A percentile compares a stretch with the other conserved stretches of the same genome.
phyloP scores from a whole-genome alignment of 1,284 basidiomycete species.

The Apiotrichum siamense region DNA sequence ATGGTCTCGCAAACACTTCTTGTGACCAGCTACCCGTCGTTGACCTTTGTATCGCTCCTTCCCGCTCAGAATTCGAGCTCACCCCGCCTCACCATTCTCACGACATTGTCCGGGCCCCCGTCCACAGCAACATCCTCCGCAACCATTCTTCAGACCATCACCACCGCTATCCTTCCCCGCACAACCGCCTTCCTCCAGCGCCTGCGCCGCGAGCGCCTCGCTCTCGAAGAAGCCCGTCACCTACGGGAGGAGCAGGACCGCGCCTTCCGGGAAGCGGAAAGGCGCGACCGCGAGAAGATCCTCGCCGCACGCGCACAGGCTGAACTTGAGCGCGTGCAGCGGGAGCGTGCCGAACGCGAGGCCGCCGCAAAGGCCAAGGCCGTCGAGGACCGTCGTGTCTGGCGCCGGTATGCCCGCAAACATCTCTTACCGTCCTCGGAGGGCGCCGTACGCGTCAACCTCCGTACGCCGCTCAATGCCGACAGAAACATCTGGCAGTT shows the following conservation, averaged over 20 bases:
- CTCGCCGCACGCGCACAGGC: conserved; percentile 22
- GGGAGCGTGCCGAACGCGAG: conserved; percentile 41
- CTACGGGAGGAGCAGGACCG: conserved; percentile 76
- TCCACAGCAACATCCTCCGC: conserved; percentile 59
- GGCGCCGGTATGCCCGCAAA: conserved; percentile 42
- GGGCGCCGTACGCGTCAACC: conserved; percentile 28
- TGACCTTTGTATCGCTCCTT: conserved; percentile 83
- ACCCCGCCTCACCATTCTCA: conserved; percentile 65
- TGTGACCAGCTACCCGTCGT: conserved; percentile 83
- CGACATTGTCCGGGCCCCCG: conserved; percentile 69
- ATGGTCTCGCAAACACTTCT: conserved; percentile 79
- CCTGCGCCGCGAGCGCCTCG: conserved; percentile 50
- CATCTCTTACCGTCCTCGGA: conserved; percentile 29
- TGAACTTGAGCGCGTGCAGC: conserved; percentile 19
- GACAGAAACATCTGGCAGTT: conserved; percentile 35
- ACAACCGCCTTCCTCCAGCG: conserved; percentile 66
- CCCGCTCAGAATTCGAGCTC: conserved; percentile 52
- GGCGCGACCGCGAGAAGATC: conserved; percentile 58
- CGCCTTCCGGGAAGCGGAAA: conserved; percentile 62
- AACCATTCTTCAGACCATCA: conserved; percentile 61
- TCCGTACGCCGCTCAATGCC: conserved; percentile 35
- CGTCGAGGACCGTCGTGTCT: conserved; percentile 21
- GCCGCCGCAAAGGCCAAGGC: conserved; percentile 20
- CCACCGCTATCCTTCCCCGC: conserved; percentile 67
- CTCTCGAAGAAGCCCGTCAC: conserved; percentile 60